These are phyloP conservation scores for Gypsophila paniculata DNA, from an alignment of 179 eudicot species.

Conservation along the genomic window DNA sequence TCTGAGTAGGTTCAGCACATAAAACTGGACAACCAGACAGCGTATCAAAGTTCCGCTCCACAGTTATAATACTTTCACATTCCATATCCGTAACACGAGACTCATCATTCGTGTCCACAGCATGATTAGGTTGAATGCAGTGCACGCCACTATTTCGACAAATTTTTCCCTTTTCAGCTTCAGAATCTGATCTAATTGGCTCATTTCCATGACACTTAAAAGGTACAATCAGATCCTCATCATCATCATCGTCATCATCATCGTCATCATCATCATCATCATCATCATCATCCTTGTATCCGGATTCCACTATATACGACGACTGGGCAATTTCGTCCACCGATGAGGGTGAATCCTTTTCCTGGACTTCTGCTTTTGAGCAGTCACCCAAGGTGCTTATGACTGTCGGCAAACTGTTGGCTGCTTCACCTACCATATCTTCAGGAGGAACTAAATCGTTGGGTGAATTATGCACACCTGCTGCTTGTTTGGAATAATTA, in stretches of 20 bases:
- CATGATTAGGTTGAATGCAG: conserved; percentile 12
- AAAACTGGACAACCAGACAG: conserved; percentile 18
- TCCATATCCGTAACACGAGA: conserved; percentile 23
- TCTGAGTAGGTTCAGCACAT: conserved; percentile 23
- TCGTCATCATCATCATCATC: conserved; percentile 22
- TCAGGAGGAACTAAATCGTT: conserved; percentile 17
- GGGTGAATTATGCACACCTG: conserved; percentile 16
- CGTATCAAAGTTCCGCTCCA: conserved; percentile 23
- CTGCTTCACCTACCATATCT: conserved; percentile 19
- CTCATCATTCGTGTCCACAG: conserved; percentile 21
- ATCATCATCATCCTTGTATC: conserved; percentile 23
- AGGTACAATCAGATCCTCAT: conserved; percentile 19
- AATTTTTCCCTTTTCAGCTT: conserved; percentile 17
- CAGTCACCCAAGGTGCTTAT: conserved; percentile 24
- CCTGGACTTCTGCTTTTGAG: conserved; percentile 19
- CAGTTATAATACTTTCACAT: conserved; percentile 19
- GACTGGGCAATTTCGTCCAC: conserved; percentile 17
- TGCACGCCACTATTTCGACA: conserved; percentile 17
- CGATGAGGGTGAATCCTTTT: conserved; percentile 15
- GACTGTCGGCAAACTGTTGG: conserved; percentile 19
- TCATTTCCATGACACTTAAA: conserved; percentile 17
- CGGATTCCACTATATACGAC: conserved; percentile 19
- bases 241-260: conserved; percentile 26
- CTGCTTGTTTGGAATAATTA: conserved; percentile 13
- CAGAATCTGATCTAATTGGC: conserved; percentile 24